These are phyloP conservation scores for Gracilaria caudata DNA, from an alignment of 23 red algal genomes.

Conservation along the genomic window DNA sequence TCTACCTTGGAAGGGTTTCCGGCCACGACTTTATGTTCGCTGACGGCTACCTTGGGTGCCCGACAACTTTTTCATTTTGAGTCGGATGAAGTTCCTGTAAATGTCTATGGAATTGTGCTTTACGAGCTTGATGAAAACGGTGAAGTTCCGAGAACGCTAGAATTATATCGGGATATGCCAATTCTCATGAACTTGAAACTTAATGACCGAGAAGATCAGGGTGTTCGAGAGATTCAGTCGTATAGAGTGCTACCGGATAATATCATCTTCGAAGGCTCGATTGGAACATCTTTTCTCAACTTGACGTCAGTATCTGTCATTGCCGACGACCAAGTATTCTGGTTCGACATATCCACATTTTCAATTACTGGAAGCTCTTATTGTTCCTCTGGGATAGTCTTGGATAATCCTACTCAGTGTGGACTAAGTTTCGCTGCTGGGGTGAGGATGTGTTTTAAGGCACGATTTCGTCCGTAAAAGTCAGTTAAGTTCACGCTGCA, in stretches of 20 bases:
- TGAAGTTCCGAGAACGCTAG: conserved; percentile 8
- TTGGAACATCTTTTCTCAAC: conserved; percentile 23
- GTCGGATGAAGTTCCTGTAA: conserved; percentile 14
- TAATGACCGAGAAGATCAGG: conserved; percentile 51
- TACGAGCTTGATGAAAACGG: conserved; percentile 47
- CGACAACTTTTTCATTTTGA: conserved; percentile 18
- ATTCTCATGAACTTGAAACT: conserved; percentile 13
- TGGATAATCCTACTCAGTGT: conserved; percentile 20
- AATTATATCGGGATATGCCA: conserved; percentile 35
- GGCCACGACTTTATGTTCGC: conserved; percentile 14
- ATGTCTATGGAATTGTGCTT: conserved; percentile 57
- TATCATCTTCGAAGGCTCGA: conserved; percentile 1
- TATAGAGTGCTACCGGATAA: conserved; percentile 17
- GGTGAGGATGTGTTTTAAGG: conserved; percentile 24
- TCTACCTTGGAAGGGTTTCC: conserved; percentile 43
- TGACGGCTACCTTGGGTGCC: conserved; percentile 29
- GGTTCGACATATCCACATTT: conserved; percentile 24
- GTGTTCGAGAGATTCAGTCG: conserved; percentile 28
- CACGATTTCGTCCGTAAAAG: conserved; percentile 54
- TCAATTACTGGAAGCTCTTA: conserved; percentile 22
- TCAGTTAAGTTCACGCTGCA: conserved; percentile 61
- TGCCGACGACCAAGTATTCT: conserved; percentile 40
- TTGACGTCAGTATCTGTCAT: conserved; percentile 27
- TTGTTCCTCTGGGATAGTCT: not conserved
- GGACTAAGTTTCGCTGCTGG: conserved; percentile 35